These are phyloP conservation scores for Chaetomium globosum DNA, from an alignment of 2,329 filamentous ascomycete species.

Conservation along the genomic window DNA sequence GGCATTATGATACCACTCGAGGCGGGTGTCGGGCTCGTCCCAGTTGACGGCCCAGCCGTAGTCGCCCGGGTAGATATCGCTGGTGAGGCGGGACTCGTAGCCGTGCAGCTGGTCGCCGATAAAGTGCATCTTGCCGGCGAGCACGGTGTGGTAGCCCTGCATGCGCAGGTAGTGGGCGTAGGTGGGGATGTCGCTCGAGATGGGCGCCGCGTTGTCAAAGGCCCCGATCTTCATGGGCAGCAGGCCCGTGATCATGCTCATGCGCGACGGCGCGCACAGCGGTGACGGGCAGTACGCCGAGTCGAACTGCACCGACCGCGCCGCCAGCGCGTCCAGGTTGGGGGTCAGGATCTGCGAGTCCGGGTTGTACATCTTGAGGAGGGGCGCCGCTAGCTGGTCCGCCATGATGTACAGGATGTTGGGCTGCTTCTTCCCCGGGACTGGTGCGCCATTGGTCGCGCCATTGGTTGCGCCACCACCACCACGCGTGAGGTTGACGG, in stretches of 20 bases:
- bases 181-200: constrained; percentile 81
- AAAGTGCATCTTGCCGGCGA: constrained; percentile 98
- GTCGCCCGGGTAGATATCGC: constrained; percentile 92
- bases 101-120: constrained; percentile 93
- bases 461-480: constrained; percentile 20
- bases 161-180: constrained; percentile 89
- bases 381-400: constrained; percentile 87
- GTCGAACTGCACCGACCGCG: constrained; percentile 84
- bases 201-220: constrained; percentile 87
- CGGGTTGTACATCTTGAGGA: constrained; percentile 89
- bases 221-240: constrained; percentile 89
- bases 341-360: constrained; percentile 90
- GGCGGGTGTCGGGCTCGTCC: constrained; percentile 82
- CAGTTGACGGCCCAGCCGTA: constrained; percentile 95
- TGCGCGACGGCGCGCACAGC: constrained; percentile 87
- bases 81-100: constrained; percentile 89
- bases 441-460: constrained; percentile 1
- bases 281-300: constrained; percentile 94
- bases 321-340: constrained; percentile 80
- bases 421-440: constrained; percentile 52
- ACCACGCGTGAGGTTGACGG: constrained; percentile 32
- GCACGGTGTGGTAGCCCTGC: constrained; percentile 83
- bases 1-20: constrained; percentile 97
- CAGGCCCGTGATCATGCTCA: constrained; percentile 92
- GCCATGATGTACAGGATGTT: constrained; percentile 96